A percentile compares a stretch with the other conserved stretches of the same genome.
Conservation (phyloP, 192 early-diverging fungal genomes). For the Chytriomyces confervae region DNA sequence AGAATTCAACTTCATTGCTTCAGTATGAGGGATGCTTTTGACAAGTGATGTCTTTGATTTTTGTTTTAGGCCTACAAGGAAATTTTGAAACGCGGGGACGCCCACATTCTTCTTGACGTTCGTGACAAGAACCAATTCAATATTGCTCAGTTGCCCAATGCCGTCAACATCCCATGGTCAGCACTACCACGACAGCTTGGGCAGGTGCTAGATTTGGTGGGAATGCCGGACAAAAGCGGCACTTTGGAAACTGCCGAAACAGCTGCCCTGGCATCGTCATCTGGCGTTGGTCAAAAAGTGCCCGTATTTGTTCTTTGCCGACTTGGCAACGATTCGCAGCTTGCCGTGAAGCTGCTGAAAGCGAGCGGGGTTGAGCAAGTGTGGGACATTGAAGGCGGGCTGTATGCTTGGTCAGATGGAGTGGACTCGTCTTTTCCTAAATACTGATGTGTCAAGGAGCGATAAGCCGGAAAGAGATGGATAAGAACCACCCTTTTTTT, state of each 20-base stretch:
- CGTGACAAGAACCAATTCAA: constrained; percentile 83
- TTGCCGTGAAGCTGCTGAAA: constrained; percentile 79
- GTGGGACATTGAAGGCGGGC: constrained; percentile 84
- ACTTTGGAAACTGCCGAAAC: background rate
- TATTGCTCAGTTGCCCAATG: constrained; percentile 77
- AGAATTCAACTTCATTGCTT: background rate
- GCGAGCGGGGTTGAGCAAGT: constrained; percentile 63
- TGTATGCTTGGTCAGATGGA: constrained; percentile 73
- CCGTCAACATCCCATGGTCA: constrained; percentile 64
- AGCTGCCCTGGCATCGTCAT: constrained; percentile 31
- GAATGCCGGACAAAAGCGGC: constrained; percentile 34
- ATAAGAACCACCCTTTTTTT: no score
- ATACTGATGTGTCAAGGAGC: constrained; percentile 54
- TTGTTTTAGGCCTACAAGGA: constrained; percentile 53
- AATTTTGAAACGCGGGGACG: constrained; percentile 36
- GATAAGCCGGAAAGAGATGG: no score
- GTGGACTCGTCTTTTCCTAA: constrained; percentile 84
- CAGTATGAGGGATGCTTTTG: background rate
- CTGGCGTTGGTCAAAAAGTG: background rate
- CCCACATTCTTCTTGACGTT: constrained; percentile 87
- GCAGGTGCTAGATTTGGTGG: constrained; percentile 31
- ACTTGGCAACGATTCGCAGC: constrained; percentile 87
- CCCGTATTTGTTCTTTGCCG: constrained; percentile 87
- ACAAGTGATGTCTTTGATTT: background rate
- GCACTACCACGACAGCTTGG: constrained; percentile 22